Conservation (phyloP, 2,329 filamentous ascomycete genomes). For the Zymoseptoria brevis region DNA sequence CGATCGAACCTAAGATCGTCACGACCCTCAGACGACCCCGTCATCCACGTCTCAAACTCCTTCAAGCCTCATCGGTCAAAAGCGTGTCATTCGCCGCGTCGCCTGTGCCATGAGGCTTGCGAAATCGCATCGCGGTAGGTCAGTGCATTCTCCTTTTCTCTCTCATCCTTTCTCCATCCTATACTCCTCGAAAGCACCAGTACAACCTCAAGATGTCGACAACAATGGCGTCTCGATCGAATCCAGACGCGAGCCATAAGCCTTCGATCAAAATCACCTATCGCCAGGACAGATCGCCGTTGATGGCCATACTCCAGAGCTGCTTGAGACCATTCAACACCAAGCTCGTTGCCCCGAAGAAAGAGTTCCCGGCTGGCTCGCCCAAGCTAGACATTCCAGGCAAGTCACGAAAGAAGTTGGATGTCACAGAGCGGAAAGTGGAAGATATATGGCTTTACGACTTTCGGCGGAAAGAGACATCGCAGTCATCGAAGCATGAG, state of each 20-base stretch:
- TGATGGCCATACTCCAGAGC: constrained; percentile 32
- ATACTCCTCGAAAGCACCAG: background rate
- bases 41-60: background rate
- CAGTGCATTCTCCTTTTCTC: background rate
- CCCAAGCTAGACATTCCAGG: constrained; percentile 32
- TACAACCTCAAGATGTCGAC: background rate
- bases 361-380: constrained; percentile 33
- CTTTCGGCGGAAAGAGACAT: constrained; percentile 20
- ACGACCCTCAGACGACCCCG: background rate
- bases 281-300: constrained; percentile 30
- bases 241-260: background rate
- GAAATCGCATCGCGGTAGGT: background rate
- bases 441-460: constrained; percentile 43
- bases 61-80: background rate
- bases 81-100: background rate
- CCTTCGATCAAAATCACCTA: constrained; percentile 29
- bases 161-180: background rate
- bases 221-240: background rate
- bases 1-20: background rate
- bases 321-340: constrained; percentile 32
- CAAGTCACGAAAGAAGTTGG: constrained; percentile 28
- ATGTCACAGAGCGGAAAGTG: constrained; percentile 34
- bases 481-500: background rate
- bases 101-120: background rate
- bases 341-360: constrained; percentile 30